Percentiles rank a stretch among this genome's conserved stretches.
phyloP scores from a whole-genome alignment of 2,329 filamentous ascomycete genomes.

The Aureobasidium sp. region DNA sequence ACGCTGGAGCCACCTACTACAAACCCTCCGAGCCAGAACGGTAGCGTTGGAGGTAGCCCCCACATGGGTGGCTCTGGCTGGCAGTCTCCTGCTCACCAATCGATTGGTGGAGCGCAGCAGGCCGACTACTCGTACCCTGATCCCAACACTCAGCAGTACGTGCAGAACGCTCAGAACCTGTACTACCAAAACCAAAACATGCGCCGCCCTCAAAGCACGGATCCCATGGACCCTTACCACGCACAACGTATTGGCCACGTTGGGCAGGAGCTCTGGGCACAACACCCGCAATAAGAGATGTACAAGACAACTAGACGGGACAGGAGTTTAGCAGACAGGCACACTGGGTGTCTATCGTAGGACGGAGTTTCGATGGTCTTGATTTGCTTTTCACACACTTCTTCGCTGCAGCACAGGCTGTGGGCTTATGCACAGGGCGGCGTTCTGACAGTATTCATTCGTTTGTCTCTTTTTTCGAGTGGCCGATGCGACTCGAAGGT shows the following conservation, averaged over 20 bases:
- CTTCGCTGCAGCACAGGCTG: neutral
- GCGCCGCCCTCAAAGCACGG: constrained; percentile 65
- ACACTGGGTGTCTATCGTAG: neutral
- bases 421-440: neutral
- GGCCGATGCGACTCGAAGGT: neutral
- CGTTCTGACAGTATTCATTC: constrained; percentile 9
- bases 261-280: constrained; percentile 50
- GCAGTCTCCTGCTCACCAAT: constrained; percentile 74
- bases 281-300: constrained; percentile 30
- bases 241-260: constrained; percentile 52
- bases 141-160: constrained; percentile 44
- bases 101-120: constrained; percentile 57
- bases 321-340: constrained; percentile 1
- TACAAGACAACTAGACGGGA: neutral
- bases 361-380: neutral
- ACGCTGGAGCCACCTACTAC: constrained; percentile 73
- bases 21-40: constrained; percentile 66
- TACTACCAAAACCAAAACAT: constrained; percentile 66
- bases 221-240: constrained; percentile 53
- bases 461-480: neutral
- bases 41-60: constrained; percentile 74
- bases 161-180: constrained; percentile 56
- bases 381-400: neutral
- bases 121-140: constrained; percentile 80
- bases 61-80: constrained; percentile 77